These are phyloP conservation scores for Aspergillus sp. DNA, from an alignment of 2,329 filamentous ascomycete genomes.

Conservation along the genomic window DNA sequence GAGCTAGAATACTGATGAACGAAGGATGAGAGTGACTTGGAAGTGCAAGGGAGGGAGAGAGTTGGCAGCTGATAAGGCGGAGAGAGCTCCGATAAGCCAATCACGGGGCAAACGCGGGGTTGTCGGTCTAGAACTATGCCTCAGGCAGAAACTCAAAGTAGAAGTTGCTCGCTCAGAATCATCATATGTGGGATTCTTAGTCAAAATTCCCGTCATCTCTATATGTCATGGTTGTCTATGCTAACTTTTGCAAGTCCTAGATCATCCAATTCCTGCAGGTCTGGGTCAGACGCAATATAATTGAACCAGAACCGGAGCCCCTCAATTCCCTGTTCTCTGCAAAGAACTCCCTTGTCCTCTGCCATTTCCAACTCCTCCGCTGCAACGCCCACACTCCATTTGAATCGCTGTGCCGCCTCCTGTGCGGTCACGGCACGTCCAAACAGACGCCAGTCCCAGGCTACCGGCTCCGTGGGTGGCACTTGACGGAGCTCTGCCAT, in stretches of 20 bases:
- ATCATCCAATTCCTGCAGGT: slow-evolving; percentile 1
- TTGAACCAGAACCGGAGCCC: slow-evolving; percentile 95
- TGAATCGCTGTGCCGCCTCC: slow-evolving; percentile 84
- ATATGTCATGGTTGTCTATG: slow-evolving; percentile 1
- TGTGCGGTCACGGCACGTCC: slow-evolving; percentile 86
- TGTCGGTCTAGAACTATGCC: background rate
- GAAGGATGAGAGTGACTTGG: background rate
- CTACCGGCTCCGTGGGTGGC: slow-evolving; percentile 63
- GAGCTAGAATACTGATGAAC: background rate
- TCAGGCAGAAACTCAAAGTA: background rate
- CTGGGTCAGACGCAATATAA: slow-evolving; percentile 36
- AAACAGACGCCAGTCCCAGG: slow-evolving; percentile 76
- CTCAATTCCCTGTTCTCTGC: slow-evolving; percentile 88
- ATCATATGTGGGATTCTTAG: background rate
- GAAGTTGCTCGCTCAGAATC: background rate
- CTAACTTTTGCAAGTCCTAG: slow-evolving; percentile 3
- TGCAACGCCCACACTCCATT: slow-evolving; percentile 96
- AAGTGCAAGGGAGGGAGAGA: background rate
- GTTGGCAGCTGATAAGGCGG: background rate
- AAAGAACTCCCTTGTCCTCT: slow-evolving; percentile 83
- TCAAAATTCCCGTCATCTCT: background rate
- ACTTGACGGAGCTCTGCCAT: slow-evolving; percentile 70
- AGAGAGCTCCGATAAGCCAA: slow-evolving; percentile 3
- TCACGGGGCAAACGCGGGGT: background rate
- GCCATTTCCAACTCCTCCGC: slow-evolving; percentile 97